phyloP scores from a whole-genome alignment of 1,284 basidiomycete species.

The Ustilago tritici region DNA sequence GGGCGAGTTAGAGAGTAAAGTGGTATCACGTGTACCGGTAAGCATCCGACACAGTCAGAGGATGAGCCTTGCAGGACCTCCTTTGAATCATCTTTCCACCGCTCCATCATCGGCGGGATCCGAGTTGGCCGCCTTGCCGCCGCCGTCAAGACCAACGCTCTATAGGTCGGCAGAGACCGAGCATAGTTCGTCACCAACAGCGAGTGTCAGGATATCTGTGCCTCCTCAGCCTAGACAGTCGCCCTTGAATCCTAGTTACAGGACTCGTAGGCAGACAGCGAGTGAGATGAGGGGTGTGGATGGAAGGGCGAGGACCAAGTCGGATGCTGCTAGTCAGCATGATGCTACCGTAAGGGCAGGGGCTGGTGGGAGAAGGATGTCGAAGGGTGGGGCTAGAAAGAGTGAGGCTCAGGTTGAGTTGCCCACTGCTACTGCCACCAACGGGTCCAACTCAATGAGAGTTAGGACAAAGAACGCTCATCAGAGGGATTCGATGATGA shows the following conservation, averaged over 20 bases:
- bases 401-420: conserved; percentile 37
- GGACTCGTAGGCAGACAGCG: conserved; percentile 17
- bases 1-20: not conserved
- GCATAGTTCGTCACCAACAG: conserved; percentile 8
- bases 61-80: conserved; percentile 29
- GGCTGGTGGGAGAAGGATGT: conserved; percentile 11
- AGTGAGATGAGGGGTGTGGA: conserved; percentile 14
- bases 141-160: conserved; percentile 16
- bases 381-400: conserved; percentile 18
- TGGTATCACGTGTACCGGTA: conserved; percentile 14
- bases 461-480: not conserved
- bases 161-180: conserved; percentile 34
- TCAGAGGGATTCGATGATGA: conserved; percentile 30
- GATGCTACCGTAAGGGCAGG: conserved; percentile 17
- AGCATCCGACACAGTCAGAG: conserved; percentile 36
- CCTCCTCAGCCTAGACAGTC: conserved; percentile 32
- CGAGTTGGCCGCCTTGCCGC: conserved; percentile 3
- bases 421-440: conserved; percentile 1
- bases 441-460: conserved; percentile 6
- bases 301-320: conserved; percentile 17
- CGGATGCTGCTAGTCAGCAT: conserved; percentile 21
- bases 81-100: conserved; percentile 37
- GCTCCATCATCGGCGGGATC: conserved; percentile 15
- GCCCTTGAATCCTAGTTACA: conserved; percentile 28
- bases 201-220: conserved; percentile 23